A percentile compares a stretch with the other conserved stretches of the same genome.
phyloP scores from a whole-genome alignment of 441 rosid genomes.

The Brassica balearica region DNA sequence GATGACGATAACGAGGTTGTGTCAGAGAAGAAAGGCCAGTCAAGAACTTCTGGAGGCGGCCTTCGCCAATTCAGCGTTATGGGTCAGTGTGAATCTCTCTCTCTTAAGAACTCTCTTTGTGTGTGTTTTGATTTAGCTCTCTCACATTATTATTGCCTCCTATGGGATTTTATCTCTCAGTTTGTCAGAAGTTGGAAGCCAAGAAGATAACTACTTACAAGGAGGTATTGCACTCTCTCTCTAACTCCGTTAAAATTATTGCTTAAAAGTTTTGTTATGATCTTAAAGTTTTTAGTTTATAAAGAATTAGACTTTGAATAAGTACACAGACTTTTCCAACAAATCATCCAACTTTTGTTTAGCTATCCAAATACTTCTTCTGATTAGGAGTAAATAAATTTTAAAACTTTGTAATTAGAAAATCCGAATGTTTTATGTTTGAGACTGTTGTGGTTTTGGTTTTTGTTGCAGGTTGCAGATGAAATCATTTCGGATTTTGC shows the following conservation, averaged over 20 bases:
- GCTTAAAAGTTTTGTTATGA: background rate
- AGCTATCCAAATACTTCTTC: background rate
- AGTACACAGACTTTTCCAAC: background rate
- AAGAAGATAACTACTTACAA: constrained; percentile 61
- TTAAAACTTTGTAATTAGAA: background rate
- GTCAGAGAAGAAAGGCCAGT: constrained; percentile 45
- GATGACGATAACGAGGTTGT: constrained; percentile 40
- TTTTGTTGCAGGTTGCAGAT: constrained; percentile 57
- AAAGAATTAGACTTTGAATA: background rate
- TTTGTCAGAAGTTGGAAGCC: constrained; percentile 61
- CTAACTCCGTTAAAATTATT: background rate
- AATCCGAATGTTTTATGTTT: background rate
- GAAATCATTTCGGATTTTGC: constrained; percentile 64
- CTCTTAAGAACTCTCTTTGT: background rate
- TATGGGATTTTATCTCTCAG: constrained; percentile 40
- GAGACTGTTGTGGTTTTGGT: constrained; percentile 20
- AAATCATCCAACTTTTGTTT: background rate
- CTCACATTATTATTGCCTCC: background rate
- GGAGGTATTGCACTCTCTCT: constrained; percentile 49
- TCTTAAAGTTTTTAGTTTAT: background rate
- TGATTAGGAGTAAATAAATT: background rate
- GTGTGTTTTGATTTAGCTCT: background rate
- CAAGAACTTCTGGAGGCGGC: constrained; percentile 49
- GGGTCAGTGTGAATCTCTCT: constrained; percentile 44
- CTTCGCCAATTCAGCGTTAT: constrained; percentile 53